phyloP scores from a whole-genome alignment of 2,329 filamentous ascomycete genomes.

The Sclerotinia sclerotiorum region DNA sequence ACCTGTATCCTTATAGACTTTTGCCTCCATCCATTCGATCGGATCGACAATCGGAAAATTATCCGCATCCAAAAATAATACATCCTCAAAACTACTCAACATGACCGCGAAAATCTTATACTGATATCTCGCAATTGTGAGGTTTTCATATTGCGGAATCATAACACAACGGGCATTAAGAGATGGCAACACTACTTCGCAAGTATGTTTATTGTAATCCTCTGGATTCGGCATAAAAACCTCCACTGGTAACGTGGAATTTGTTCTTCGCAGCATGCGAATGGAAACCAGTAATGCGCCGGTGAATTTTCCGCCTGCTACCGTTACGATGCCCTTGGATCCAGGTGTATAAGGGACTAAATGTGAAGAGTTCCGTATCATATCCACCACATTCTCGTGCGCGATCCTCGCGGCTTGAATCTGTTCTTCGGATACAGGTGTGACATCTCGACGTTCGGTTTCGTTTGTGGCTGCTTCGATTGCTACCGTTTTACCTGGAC shows the following conservation, averaged over 20 bases:
- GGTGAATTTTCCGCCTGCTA: conserved; percentile 41
- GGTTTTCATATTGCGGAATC: conserved; percentile 43
- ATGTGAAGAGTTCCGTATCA: conserved; percentile 4
- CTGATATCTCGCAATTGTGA: conserved; percentile 47
- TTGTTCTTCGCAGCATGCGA: conserved; percentile 44
- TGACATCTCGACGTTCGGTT: conserved; percentile 17
- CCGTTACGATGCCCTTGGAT: conserved; percentile 46
- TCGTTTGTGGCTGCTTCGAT: conserved; percentile 10
- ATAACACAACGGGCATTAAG: conserved; percentile 45
- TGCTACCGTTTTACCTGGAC: not conserved
- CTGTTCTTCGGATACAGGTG: conserved; percentile 15
- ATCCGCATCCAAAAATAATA: conserved; percentile 51
- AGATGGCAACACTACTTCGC: conserved; percentile 42
- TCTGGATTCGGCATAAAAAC: conserved; percentile 43
- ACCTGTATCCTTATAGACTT: conserved; percentile 45
- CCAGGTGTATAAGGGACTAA: conserved; percentile 7
- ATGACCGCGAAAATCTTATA: conserved; percentile 50
- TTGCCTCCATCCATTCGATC: conserved; percentile 43
- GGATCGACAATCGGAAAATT: conserved; percentile 46
- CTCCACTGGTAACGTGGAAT: conserved; percentile 44
- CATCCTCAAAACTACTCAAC: conserved; percentile 50
- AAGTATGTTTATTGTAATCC: conserved; percentile 43
- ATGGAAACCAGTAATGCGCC: conserved; percentile 44
- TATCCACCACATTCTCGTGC: conserved; percentile 1
- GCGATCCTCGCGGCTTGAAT: not conserved